These are phyloP conservation scores for Neurospora sp. DNA, from an alignment of 2,329 filamentous ascomycete species.

Conservation along the genomic window DNA sequence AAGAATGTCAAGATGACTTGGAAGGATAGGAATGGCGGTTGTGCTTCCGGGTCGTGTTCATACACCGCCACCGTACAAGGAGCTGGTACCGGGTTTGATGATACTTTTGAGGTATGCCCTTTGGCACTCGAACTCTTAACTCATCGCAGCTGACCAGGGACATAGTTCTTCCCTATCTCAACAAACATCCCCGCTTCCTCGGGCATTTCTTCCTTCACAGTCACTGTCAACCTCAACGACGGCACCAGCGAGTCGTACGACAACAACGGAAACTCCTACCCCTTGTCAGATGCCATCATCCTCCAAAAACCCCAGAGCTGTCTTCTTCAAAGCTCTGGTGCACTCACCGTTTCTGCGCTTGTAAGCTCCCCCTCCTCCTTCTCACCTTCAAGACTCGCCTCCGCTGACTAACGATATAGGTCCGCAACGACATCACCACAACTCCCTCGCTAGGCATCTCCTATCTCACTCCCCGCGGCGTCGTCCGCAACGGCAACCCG, in stretches of 20 bases:
- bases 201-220: slow-evolving; percentile 52
- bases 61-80: slow-evolving; percentile 38
- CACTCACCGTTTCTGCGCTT: slow-evolving; percentile 35
- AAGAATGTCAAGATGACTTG: slow-evolving; percentile 42
- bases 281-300: slow-evolving; percentile 44
- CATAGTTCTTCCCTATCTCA: slow-evolving; percentile 37
- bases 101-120: slow-evolving; percentile 37
- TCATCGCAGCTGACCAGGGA: not conserved
- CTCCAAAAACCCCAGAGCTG: slow-evolving; percentile 50
- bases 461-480: slow-evolving; percentile 29
- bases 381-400: not conserved
- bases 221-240: slow-evolving; percentile 38
- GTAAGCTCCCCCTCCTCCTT: slow-evolving; percentile 2
- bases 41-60: slow-evolving; percentile 36
- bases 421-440: slow-evolving; percentile 37
- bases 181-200: slow-evolving; percentile 43
- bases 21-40: slow-evolving; percentile 42
- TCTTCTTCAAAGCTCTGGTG: slow-evolving; percentile 32
- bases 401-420: slow-evolving; percentile 11
- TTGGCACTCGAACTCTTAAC: not conserved
- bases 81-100: slow-evolving; percentile 46
- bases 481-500: slow-evolving; percentile 28
- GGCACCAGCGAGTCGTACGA: slow-evolving; percentile 37
- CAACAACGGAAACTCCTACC: slow-evolving; percentile 49
- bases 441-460: slow-evolving; percentile 32